These are phyloP conservation scores for Casaregolazyma suthepensis DNA, from an alignment of 1,139 yeast species.

Conservation along the genomic window DNA sequence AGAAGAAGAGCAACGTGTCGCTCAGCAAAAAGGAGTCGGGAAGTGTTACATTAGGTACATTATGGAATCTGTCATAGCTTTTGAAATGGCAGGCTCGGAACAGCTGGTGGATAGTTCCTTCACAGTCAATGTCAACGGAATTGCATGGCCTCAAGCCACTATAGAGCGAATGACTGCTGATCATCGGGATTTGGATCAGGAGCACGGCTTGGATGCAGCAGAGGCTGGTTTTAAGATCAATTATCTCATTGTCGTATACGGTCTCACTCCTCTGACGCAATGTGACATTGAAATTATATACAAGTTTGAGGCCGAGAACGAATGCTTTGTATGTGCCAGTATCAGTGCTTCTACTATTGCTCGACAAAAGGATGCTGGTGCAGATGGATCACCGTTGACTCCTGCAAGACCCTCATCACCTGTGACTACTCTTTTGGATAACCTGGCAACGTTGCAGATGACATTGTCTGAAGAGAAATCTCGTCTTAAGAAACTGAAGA, in stretches of 20 bases:
- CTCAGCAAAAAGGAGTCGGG: constrained; percentile 10
- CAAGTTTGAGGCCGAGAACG: constrained; percentile 9
- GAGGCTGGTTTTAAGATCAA: constrained; percentile 9
- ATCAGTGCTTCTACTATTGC: constrained; percentile 21
- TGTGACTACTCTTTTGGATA: constrained; percentile 33
- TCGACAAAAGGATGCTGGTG: constrained; percentile 11
- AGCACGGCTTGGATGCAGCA: constrained; percentile 4
- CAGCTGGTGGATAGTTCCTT: constrained; percentile 19
- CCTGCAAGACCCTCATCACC: constrained; percentile 33
- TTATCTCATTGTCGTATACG: constrained; percentile 28
- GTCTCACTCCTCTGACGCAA: constrained; percentile 32
- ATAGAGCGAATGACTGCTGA: constrained; percentile 18
- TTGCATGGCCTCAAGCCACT: constrained; percentile 34
- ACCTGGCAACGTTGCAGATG: constrained; percentile 31
- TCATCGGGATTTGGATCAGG: constrained; percentile 9
- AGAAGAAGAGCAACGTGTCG: constrained; percentile 9
- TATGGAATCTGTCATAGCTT: constrained; percentile 30
- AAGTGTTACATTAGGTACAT: constrained; percentile 27
- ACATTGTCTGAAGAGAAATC: constrained; percentile 32
- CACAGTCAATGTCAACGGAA: constrained; percentile 31
- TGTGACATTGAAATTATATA: constrained; percentile 30
- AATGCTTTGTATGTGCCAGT: constrained; percentile 13
- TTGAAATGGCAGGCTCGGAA: constrained; percentile 24
- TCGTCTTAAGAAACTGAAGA: constrained; percentile 28
- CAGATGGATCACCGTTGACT: constrained; percentile 15